Evolutionary conservation across 805 yeast genomes (phyloP).

Genomic region (Starmerella vaccinii): DNA sequence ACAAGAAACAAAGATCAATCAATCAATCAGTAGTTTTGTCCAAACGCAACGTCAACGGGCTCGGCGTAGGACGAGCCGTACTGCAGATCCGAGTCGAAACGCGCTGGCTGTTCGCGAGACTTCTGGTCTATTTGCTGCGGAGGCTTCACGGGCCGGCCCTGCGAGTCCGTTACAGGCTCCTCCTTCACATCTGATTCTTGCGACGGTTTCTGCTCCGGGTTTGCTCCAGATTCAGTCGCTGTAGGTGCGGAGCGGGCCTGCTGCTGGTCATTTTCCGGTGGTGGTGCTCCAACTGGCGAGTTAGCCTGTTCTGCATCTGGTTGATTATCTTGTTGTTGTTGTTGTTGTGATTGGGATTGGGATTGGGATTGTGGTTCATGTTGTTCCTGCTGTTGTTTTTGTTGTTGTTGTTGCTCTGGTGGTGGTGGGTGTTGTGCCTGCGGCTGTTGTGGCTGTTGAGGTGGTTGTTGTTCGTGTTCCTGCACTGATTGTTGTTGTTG

Average conservation of each 20-base stretch:
- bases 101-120: conserved; percentile 4
- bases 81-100: conserved; percentile 3
- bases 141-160: too few relatives aligned
- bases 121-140: neutral
- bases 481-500: conserved; percentile 10
- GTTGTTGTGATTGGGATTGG: neutral
- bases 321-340: conserved; percentile 1
- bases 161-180: too few relatives aligned
- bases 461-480: neutral
- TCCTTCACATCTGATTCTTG: too few relatives aligned
- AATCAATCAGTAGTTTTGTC: neutral
- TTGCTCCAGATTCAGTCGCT: too few relatives aligned
- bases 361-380: neutral
- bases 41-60: conserved; percentile 1
- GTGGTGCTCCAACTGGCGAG: too few relatives aligned
- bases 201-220: too few relatives aligned
- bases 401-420: neutral
- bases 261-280: too few relatives aligned
- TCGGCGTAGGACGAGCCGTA: conserved; percentile 1
- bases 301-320: too few relatives aligned
- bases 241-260: too few relatives aligned
- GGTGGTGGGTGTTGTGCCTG: neutral
- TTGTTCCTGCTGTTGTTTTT: neutral
- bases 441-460: neutral
- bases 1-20: neutral